Base-by-base conservation (phyloP, 169 alveolate species). In the Plasmodium inui region DNA sequence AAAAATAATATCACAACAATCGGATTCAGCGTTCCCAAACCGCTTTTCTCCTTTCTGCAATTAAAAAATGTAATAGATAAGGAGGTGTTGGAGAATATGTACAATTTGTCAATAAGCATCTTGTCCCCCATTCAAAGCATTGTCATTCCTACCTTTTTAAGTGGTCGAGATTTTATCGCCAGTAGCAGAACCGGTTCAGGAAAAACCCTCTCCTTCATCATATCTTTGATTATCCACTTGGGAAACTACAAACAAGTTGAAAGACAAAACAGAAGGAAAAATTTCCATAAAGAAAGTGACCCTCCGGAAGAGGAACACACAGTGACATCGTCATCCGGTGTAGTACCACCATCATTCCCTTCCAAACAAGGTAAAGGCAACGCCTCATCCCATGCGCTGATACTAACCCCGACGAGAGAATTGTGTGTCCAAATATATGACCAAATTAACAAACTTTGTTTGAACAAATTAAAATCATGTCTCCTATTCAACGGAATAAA, bases 111-210 rank as follows among this genome's bases (percentile, higher is more conserved):
- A 14, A 78, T 89, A 46, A 89, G 83, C 53, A 79, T 70, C 26
- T 67, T 89, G 71, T 67, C 83, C 7, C 94, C 94, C 10, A 44
- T 80, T n/a, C 94, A 89, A 67, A 57, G 90, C 46, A 89, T 89
- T 12, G 96, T 96, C 2, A 93, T 96, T n/a, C 97, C 97, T 3
- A 82, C 76, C 17, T 97, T 96, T 39, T 93, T 97, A 12, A 88
- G 97, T 57, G 99, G 99, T 37, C 95, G 98, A 55, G 99, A 98
- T 95, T 96, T 98, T 93, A 98, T 98, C 30, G 99, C 99, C 32
- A 98, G 98, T 71, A 98, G 99, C 14, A 98, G 98, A 88, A 98
- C 99, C 0, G 99, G 99, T 3, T 96, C 99, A 61, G 99, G 99
- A 7, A 98, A 98, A 94, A 98, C 99, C 46, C 93, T 98, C 71